Evolutionary conservation across 1,284 basidiomycete genomes (phyloP).

Genomic region (Fomitopsis schrenkii): DNA sequence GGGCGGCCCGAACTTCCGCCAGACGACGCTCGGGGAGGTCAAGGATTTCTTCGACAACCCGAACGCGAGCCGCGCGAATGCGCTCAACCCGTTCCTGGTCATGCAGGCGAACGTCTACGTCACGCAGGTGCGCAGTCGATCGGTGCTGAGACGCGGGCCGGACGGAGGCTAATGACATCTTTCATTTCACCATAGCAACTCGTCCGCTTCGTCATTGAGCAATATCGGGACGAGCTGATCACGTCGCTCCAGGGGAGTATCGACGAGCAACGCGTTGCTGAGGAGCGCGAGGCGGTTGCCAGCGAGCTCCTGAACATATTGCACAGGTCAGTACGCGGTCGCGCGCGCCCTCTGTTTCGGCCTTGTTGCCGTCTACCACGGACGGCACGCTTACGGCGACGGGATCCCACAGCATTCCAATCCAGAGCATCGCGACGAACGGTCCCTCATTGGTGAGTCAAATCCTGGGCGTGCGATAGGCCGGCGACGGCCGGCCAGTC

Average conservation of each 20-base stretch:
- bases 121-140: constrained; percentile 59
- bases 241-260: constrained; percentile 59
- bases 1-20: constrained; percentile 65
- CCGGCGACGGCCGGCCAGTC: background rate
- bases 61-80: constrained; percentile 76
- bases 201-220: constrained; percentile 84
- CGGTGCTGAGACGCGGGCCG: background rate
- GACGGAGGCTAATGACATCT: background rate
- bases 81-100: constrained; percentile 82
- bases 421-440: constrained; percentile 88
- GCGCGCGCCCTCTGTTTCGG: background rate
- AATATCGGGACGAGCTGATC: constrained; percentile 81
- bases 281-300: constrained; percentile 71
- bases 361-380: background rate
- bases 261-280: constrained; percentile 60
- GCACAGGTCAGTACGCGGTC: constrained; percentile 50
- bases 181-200: constrained; percentile 58
- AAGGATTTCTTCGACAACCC: constrained; percentile 88
- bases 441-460: constrained; percentile 67
- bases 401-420: constrained; percentile 62
- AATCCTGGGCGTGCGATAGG: background rate
- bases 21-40: constrained; percentile 80
- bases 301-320: constrained; percentile 80
- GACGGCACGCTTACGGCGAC: constrained; percentile 5
- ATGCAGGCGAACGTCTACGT: constrained; percentile 88